Base-by-base conservation (phyloP, 768 basidiomycete genomes). In the Suillus variegatus region DNA sequence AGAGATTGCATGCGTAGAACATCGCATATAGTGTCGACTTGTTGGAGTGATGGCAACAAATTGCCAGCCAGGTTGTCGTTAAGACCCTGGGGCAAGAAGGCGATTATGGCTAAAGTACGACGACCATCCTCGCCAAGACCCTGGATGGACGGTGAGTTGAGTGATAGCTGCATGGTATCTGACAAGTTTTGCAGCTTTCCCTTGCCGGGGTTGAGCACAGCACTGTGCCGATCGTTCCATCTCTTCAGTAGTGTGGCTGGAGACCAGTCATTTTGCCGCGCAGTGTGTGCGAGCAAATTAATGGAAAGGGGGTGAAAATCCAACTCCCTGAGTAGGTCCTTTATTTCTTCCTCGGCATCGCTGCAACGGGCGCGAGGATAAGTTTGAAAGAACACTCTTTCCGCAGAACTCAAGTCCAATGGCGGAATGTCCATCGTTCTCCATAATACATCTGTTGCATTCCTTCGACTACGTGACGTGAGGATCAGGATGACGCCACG, bases 31-130 rank as follows among this genome's bases (percentile, higher is more conserved):
- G 7, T 20, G 13, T 32, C 44, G 14, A 62, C 12, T 9, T 52
- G 8, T 4, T 32, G 61, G 10, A 35, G 32, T 0, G 43, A 62
- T 38, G 32, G 22, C 13, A 62, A 40, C 6, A 49, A n/a, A n/a
- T 7, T 0, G 0, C 32, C 28, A 20, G 61, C 25, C n/a, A 49
- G n/a, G 36, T 9, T 14, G 6, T 40, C n/a, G 3, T 40, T 56
- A 9, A 64, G 36, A 12, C 64, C 64, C 25, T 64, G 64, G 13
- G 64, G 64, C 0, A 64, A 22, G 12, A 64, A 56, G 0, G 44
- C 64, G 0, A 57, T 35, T 2, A 64, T 35, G 3, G 54, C 43
- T 6, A 64, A 36, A 9, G 9, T 35, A 58, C 7, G 57, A 32
- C n/a, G 18, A 47, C n/a, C 56, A n/a, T 60, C 44, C 13, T n/a